Evolutionary conservation across 345 rosid genomes (phyloP), one percentile per base, ranked within the genome.

Genomic region (Aquilaria malaccensis): DNA sequence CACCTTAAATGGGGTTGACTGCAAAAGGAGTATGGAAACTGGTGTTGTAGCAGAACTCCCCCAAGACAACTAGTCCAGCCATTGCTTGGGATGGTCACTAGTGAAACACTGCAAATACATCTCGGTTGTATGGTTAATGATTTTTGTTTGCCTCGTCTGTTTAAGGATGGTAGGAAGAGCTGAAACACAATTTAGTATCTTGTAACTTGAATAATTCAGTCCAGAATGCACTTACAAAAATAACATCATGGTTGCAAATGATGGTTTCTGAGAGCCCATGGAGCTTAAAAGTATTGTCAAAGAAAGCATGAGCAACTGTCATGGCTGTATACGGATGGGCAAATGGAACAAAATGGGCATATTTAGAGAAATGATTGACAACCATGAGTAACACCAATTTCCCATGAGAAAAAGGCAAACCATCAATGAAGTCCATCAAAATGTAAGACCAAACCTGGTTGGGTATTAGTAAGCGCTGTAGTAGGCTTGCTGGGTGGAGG

Each of bases 381-480:
- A 70, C 64, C 0, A 70, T 63, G 14, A 57, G 2, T 0, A 70
- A 13, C 12, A 51, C 37, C 3, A 13, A 3, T 7, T 63, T 57
- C 1, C 64, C 64, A 0, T 30, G 13, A 0, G 69, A 70, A 9
- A 1, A 14, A 3, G 64, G 73, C 2, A 63, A 15, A 6, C 41
- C 50, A 7, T 37, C 33, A 10, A 70, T 15, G 11, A 70, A 70
- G 33, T 63, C 73, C 56, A 58, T 58, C 0, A 43, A 57, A 10
- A 70, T 58, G 11, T 58, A 54, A 0, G 46, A 2, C 54, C 52
- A 70, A 4, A 59, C 4, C 7, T 30, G 9, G 3, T 0, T 15
- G 0, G 56, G 73, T 9, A 63, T 29, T 0, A 48, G 64, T 0
- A 70, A 31, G 0, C 59, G 63, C 7, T 45, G 55, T 2, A 53